Base-by-base conservation (phyloP, 352 stramenopile genomes). In the Globisporangium nagaii region DNA sequence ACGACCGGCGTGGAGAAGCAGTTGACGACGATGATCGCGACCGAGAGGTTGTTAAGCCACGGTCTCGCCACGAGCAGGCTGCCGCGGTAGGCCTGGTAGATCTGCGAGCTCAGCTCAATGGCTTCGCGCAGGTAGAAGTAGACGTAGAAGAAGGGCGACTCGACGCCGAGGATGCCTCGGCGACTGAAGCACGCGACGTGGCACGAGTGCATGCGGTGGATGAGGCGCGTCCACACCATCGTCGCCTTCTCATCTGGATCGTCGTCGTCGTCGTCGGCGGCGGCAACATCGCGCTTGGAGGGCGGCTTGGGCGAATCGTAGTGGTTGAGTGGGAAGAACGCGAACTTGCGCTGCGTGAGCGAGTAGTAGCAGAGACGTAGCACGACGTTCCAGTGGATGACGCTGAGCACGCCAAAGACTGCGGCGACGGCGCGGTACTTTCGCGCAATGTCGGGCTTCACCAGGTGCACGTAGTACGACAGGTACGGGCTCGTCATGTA, bases 31-130 rank as follows among this genome's bases (percentile, higher is more conserved):
- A 76, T 62, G n/a, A 84, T 27, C 6, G 19, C 46, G 13, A 85
- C 73, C 2, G 66, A 79, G 6, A 67, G 27, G 39, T 73, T 64
- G 43, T 87, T 87, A 46, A 84, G 68, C 72, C 71, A 84, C 12
- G 63, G 48, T 13, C 64, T 65, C 0, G 73, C 60, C n/a, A 87
- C 67, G 0, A 72, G 45, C 1, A 63, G 42, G 32, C 76, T 85
- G 27, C 66, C 69, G 7, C 61, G 55, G 53, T 84, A 84, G 8
- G 65, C 65, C 45, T 84, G 75, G 11, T 62, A 59, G 12, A 70
- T 55, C 40, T 85, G 76, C 1, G 65, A 76, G 6, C 44, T 60
- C 27, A 82, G 60, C 43, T 85, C 73, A 2, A 85, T 22, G 4
- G 64, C 45, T 35, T 85, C 77, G 8, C 66, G 71, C 9, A 58